Base-by-base conservation (phyloP, 164 flowering plant genomes). In the Berberis vulgaris region DNA sequence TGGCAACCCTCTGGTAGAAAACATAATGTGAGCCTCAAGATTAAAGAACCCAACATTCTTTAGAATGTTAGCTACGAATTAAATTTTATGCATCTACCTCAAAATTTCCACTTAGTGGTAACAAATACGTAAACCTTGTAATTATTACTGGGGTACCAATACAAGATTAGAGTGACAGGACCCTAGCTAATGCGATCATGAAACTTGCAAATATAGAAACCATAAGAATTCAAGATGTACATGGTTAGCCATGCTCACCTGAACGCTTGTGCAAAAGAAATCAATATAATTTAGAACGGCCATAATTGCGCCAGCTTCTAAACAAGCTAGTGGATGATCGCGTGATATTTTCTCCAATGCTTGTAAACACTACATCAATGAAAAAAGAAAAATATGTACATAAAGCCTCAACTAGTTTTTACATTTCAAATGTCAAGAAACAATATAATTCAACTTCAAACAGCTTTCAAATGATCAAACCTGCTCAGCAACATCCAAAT, bases 401-500 rank as follows among this genome's bases (percentile, higher is more conserved):
- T 6, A 6, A 49, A 11, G 52, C 6, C 8, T 49, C 6, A 49
- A 6, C 52, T 49, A 49, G 52, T 6, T 49, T 6, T 49, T 49
- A 11, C 52, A 49, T 26, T 26, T 26, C 26, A 26, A 26, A 26
- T 26, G 26, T 26, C 26, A 26, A 26, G 26, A 26, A 26, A 26
- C 26, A 26, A 26, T 26, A 26, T 26, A 26, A 26, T 26, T 26
- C 26, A 26, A 26, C 50, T 47, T 47, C 10, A 47, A 47, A 2
- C 50, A 47, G 5, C 10, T 47, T 47, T 1, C 50, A 47, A 26
- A 39, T 41, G 7, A 12, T 9, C 71, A 61, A 58, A 86, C 99
- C 84, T 89, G 97, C 71, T 95, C 99, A 41, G 97, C 99, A 1
- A 95, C 96, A 74, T 95, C 99, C 79, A 85, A 60, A 73, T 91